Evolutionary conservation across 1,139 yeast species (phyloP), one percentile per base, ranked within the genome.

Genomic region (Blastobotrys indianensis): DNA sequence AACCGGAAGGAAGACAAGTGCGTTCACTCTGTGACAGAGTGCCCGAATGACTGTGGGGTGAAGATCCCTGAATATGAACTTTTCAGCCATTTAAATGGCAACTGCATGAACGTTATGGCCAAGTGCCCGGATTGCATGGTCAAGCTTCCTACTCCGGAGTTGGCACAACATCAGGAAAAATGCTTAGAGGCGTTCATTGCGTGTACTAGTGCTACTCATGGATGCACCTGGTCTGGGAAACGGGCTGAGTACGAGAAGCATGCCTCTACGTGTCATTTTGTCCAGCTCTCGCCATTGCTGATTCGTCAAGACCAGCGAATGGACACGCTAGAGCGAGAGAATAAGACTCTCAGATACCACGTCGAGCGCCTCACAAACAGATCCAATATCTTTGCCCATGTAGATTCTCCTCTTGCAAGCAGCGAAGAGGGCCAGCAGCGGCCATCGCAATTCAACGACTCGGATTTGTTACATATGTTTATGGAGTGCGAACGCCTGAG

Each of bases 211-310:
- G 40, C 43, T 7, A 51, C 47, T 25, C 62, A 56, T 49, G 76
- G 76, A 1, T 72, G 76, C 48, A 55, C 56, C 13, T 69, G 75
- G 76, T 59, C 57, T 28, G 72, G 73, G 1, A 57, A 62, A 30
- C 56, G 71, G 32, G 63, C 58, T n/a, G 42, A 61, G 13, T 48
- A 55, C 1, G 52, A 53, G 2, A 54, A 60, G 4, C 78, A 73
- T 48, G n/a, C 49, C 2, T 42, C 53, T 3, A 59, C 56, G 8
- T 74, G 78, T 51, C 54, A 59, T 0, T 63, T 70, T 44, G 55
- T 64, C 2, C 62, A 61, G 44, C 48, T 74, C 25, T 51, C 64
- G 3, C 65, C 66, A 1, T 59, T 62, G 31, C 52, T 73, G 25
- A 58, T 53, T 10, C 49, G 46, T 5, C 71, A 71, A 49, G 58